Percentiles rank a stretch among this genome's conserved stretches.
These are phyloP conservation scores for Cenchrus fungigraminus DNA, from an alignment of 176 grass and related monocot genomes.

Conservation along the genomic window DNA sequence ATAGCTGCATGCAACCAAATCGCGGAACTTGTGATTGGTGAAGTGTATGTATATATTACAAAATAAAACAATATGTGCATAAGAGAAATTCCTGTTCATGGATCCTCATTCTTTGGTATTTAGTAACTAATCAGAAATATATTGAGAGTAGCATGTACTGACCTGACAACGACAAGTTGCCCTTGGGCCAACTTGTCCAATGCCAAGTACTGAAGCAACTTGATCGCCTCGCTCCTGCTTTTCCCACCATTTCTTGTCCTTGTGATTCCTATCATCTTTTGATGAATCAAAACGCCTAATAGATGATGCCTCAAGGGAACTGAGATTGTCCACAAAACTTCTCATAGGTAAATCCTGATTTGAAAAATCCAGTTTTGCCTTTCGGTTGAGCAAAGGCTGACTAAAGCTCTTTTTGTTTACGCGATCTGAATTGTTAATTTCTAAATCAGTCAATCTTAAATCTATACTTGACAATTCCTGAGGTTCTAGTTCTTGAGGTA, in stretches of 20 bases:
- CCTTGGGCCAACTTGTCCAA: slow-evolving; percentile 89
- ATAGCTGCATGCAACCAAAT: not conserved
- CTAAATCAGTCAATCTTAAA: slow-evolving; percentile 54
- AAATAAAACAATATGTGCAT: slow-evolving; percentile 2
- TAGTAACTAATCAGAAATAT: slow-evolving; percentile 24
- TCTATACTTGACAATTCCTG: slow-evolving; percentile 55
- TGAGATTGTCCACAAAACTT: slow-evolving; percentile 84
- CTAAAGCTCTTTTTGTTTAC: slow-evolving; percentile 61
- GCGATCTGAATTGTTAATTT: slow-evolving; percentile 51
- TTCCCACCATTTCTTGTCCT: slow-evolving; percentile 94
- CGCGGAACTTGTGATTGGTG: not conserved
- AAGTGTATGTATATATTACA: slow-evolving; percentile 3
- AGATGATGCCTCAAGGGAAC: slow-evolving; percentile 50
- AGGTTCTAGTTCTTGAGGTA: slow-evolving; percentile 85
- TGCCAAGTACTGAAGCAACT: slow-evolving; percentile 75
- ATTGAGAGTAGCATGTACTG: slow-evolving; percentile 37
- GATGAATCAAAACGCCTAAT: slow-evolving; percentile 51
- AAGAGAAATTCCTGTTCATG: not conserved
- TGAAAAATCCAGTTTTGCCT: slow-evolving; percentile 75
- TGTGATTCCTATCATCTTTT: slow-evolving; percentile 52
- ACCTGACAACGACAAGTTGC: slow-evolving; percentile 90
- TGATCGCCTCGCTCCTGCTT: slow-evolving; percentile 80
- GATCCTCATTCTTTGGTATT: not conserved
- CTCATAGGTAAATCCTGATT: slow-evolving; percentile 90
- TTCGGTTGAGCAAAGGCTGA: slow-evolving; percentile 72